These are phyloP conservation scores for Hypholoma sublateritium DNA, from an alignment of 768 basidiomycete species.

Conservation along the genomic window DNA sequence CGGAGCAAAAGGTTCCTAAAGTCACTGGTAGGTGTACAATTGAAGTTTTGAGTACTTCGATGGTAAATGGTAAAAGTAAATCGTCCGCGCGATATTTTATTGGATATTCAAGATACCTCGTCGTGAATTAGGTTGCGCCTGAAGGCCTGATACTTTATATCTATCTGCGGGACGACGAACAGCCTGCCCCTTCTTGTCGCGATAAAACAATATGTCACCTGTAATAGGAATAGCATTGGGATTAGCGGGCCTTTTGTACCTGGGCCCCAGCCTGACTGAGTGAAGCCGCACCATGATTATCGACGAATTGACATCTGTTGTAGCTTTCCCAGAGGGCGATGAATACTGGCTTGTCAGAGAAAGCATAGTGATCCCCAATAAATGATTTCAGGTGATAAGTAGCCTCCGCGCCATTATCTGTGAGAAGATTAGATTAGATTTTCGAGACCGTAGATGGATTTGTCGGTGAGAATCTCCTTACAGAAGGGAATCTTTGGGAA, in stretches of 20 bases:
- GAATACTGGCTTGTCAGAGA: conserved; percentile 38
- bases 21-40: too few species aligned
- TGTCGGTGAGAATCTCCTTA: conserved; percentile 19
- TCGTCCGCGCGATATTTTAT: too few species aligned
- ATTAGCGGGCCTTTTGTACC: not conserved
- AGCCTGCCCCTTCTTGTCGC: conserved; percentile 40
- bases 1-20: too few species aligned
- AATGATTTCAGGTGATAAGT: conserved; percentile 49
- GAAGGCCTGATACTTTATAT: conserved; percentile 11
- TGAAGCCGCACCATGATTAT: conserved; percentile 43
- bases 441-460: too few species aligned
- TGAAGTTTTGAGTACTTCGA: too few species aligned
- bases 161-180: conserved; percentile 31
- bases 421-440: conserved; percentile 1
- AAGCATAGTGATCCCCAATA: conserved; percentile 51
- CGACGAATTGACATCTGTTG: conserved; percentile 57
- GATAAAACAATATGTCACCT: conserved; percentile 47
- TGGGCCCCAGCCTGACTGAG: not conserved
- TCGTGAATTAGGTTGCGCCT: too few species aligned
- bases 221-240: not conserved
- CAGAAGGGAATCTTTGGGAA: conserved; percentile 64
- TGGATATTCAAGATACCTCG: too few species aligned
- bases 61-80: too few species aligned
- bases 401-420: conserved; percentile 52
- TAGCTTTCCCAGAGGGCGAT: conserved; percentile 54